A percentile compares a stretch with the other conserved stretches of the same genome.
Conservation (phyloP, 306 rosid species). For the Medicago lupulina region DNA sequence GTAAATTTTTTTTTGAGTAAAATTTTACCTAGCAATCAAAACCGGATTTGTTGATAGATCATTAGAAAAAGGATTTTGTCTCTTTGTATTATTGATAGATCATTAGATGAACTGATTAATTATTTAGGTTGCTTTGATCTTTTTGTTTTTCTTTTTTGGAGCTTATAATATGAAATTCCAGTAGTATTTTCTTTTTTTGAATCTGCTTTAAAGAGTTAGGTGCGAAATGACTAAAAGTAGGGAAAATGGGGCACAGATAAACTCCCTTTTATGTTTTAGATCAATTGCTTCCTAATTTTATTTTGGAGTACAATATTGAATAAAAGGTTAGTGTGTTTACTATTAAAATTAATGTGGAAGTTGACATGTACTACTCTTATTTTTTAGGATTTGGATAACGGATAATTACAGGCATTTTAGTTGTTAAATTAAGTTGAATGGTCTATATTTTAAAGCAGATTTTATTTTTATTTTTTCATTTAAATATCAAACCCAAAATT, state of each 20-base stretch:
- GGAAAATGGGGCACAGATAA: background rate
- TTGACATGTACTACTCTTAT: background rate
- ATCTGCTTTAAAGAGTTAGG: constrained; percentile 22
- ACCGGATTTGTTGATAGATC: background rate
- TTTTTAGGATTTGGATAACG: background rate
- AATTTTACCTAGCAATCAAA: background rate
- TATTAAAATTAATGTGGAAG: background rate
- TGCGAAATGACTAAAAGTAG: constrained; percentile 43
- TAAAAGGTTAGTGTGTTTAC: background rate
- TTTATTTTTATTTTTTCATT: no score
- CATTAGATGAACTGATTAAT: constrained; percentile 4
- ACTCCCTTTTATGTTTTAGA: background rate
- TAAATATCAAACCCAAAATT: no score
- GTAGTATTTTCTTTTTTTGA: no score
- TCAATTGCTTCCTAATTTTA: background rate
- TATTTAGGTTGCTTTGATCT: background rate
- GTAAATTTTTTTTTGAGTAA: background rate
- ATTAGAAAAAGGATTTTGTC: background rate
- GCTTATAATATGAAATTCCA: constrained; percentile 6
- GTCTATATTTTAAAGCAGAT: no score
- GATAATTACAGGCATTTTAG: no score
- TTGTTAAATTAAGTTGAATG: no score
- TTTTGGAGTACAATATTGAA: background rate
- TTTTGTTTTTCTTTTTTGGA: background rate
- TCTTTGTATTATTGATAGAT: background rate